These are phyloP conservation scores for Lenzites betulinus DNA, from an alignment of 768 basidiomycete genomes.

Conservation along the genomic window DNA sequence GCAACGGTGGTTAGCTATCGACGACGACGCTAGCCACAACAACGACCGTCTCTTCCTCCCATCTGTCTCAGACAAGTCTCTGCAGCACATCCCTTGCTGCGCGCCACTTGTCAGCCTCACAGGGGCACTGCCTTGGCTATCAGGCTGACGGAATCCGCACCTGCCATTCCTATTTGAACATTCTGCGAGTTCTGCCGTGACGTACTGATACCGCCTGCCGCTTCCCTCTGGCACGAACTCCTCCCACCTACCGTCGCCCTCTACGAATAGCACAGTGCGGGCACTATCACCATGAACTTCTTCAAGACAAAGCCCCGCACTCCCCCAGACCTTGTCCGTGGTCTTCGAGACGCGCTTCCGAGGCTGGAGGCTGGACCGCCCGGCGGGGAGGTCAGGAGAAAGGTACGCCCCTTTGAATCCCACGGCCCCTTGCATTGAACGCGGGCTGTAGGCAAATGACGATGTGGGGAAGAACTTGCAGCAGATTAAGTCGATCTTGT, in stretches of 20 bases:
- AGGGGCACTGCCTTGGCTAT: constrained; percentile 1
- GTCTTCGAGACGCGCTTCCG: constrained; percentile 76
- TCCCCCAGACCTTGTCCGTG: constrained; percentile 84
- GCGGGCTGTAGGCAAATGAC: constrained; percentile 68
- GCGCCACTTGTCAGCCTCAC: neutral
- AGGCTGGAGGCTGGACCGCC: constrained; percentile 74
- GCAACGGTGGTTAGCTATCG: constrained; percentile 1
- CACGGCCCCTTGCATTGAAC: neutral
- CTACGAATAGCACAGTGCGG: neutral
- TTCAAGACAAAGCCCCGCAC: constrained; percentile 91
- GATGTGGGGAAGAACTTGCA: constrained; percentile 88
- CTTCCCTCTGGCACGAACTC: neutral
- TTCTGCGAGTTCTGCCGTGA: constrained; percentile 26
- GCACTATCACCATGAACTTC: constrained; percentile 71
- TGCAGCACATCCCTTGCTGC: neutral
- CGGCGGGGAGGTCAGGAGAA: constrained; percentile 75
- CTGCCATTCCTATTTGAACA: constrained; percentile 22
- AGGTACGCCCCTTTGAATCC: constrained; percentile 50
- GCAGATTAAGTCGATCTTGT: constrained; percentile 85
- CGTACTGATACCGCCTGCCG: constrained; percentile 15
- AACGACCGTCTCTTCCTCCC: neutral
- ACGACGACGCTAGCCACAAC: constrained; percentile 16
- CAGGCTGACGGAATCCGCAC: constrained; percentile 11
- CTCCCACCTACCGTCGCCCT: neutral
- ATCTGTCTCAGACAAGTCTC: neutral